phyloP scores from a whole-genome alignment of 202 grass and related monocot genomes.

The Setaria italica region DNA sequence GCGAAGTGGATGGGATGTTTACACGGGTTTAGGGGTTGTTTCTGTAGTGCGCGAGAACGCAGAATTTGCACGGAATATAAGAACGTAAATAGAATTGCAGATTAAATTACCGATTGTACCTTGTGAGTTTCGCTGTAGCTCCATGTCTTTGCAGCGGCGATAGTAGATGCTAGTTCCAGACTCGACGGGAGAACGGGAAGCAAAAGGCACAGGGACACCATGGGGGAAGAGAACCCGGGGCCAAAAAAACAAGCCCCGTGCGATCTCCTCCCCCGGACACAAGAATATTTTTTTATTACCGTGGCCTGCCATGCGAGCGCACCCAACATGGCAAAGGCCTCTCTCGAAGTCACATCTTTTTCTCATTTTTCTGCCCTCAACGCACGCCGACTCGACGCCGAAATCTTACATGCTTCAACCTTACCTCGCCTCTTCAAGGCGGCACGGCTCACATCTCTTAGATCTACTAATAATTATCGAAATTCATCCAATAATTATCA shows the following conservation, averaged over 20 bases:
- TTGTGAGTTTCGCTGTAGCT: conserved; percentile 8
- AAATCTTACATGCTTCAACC: conserved; percentile 40
- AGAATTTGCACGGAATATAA: no score
- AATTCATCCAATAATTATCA: conserved; percentile 60
- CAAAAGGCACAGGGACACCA: neutral
- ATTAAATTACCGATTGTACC: conserved; percentile 34
- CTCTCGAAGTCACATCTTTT: conserved; percentile 25
- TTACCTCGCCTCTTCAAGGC: conserved; percentile 52
- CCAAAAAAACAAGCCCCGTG: conserved; percentile 49
- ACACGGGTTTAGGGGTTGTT: no score
- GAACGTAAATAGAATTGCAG: neutral
- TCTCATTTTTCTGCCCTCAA: neutral
- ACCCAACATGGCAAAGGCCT: conserved; percentile 85
- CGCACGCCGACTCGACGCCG: conserved; percentile 23
- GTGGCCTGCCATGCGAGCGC: conserved; percentile 85
- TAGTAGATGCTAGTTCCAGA: neutral
- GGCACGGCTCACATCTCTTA: conserved; percentile 30
- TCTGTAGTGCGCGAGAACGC: no score
- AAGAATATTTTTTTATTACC: conserved; percentile 49
- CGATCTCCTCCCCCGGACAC: conserved; percentile 54
- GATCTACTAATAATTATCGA: conserved; percentile 71
- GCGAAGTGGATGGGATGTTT: no score
- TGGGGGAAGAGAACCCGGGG: conserved; percentile 61
- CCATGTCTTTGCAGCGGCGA: neutral
- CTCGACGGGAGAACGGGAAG: neutral